Evolutionary conservation across 768 basidiomycete genomes (phyloP), one percentile per base, ranked within the genome.

Genomic region (Cystobasidium onofrii): DNA sequence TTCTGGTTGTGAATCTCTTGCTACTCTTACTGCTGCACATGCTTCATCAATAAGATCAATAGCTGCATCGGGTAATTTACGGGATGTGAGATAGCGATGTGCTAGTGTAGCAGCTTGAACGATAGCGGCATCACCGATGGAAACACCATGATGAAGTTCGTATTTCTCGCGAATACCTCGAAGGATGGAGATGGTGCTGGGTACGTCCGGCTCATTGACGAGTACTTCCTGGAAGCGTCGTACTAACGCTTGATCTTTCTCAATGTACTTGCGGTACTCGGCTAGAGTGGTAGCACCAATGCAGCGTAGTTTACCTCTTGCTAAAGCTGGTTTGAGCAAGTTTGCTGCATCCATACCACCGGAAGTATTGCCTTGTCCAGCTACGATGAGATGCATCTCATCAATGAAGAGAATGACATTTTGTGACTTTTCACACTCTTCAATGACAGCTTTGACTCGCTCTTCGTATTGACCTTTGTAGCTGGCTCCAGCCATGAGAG

Each of bases 381-480:
- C 88, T 90, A 96, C 92, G 82, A 97, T 89, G 50, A 96, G 88
- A 80, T 97, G 93, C 33, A 83, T 79, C 80, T 97, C 95, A 78
- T 99, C 94, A 76, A 98, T 87, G 85, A 97, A 97, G 43, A 99
- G 86, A 75, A 97, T 91, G 78, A 97, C 86, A 20, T 88, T 87
- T 4, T 88, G 83, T 0, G 89, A 86, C 82, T 94, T 93, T 81
- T 97, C 94, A 75, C 97, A 88, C 82, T 98, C 95, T 74, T 89
- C 88, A 72, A 99, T 82, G 69, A 97, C 91, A 13, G 88, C 83
- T 81, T 96, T 97, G 83, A 97, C 88, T 46, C 94, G 89, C 80
- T 97, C 94, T 82, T 97, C 94, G 81, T 93, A 99, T 82, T 97
- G 92, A 62, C 89, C 95, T 80, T 93, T 94, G 84, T 92, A 93